Evolutionary conservation across 345 rosid genomes (phyloP), one percentile per base, ranked within the genome.

Genomic region (Dimocarpus longan): DNA sequence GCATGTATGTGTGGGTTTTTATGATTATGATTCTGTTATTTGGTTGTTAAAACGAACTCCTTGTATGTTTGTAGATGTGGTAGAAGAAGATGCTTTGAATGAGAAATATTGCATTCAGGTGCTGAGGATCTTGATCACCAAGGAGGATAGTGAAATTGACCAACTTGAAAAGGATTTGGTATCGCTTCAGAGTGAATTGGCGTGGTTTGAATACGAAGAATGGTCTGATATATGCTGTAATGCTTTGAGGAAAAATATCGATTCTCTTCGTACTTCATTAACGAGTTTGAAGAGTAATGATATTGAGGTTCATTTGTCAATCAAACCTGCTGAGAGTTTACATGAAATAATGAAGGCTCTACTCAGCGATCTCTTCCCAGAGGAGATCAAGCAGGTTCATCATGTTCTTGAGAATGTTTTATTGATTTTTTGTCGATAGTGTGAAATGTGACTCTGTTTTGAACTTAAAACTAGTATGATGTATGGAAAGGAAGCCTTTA

Each of bases 41-140:
- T 28, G 21, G 32, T 10, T 70, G 12, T 16, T 66, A 64, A 37
- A 59, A 44, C 19, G 46, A 6, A 48, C 28, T 75, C 4, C 43
- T 40, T 32, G 10, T 62, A 22, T 52, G 39, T 43, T 39, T 64
- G 68, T 83, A 95, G 97, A 93, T 79, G 79, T 80, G 66, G 74
- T 90, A n/a, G 90, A 95, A 64, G 97, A 88, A 75, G 80, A 86
- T 74, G 87, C 85, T 18, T 72, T 87, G 85, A 87, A 90, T 11
- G 97, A 89, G 79, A 88, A 78, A 73, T 87, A 24, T 32, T 89
- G 97, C 82, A 76, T 84, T 52, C 87, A 81, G 79, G 92, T 88
- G 52, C 86, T 90, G 69, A 71, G 84, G 85, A 81, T 90, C 18
- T 77, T 91, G 87, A 88, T 80, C 10, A 80, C 79, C 64, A 86